Evolutionary conservation across 208 protist species (phyloP).

Genomic region (Trichomonas vaginalis): DNA sequence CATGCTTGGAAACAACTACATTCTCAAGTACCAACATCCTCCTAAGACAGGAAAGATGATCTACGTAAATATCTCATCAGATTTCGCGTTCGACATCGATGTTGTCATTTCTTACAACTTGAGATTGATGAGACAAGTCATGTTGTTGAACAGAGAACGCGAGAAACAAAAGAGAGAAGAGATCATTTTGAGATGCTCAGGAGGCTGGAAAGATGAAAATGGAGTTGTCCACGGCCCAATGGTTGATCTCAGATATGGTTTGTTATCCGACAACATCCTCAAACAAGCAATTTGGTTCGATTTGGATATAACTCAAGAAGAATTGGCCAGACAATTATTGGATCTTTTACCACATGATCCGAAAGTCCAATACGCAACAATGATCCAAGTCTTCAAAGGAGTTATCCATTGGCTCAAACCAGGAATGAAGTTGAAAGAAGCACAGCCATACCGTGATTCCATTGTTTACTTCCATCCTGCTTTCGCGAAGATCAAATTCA

Average conservation of each 20-base stretch:
- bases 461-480: neutral
- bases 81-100: neutral
- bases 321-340: neutral
- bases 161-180: neutral
- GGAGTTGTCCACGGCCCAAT: neutral
- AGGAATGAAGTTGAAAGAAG: neutral
- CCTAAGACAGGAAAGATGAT: neutral
- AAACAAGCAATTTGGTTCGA: neutral
- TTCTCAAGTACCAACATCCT: neutral
- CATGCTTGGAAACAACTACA: neutral
- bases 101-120: neutral
- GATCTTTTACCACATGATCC: neutral
- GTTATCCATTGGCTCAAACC: neutral
- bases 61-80: neutral
- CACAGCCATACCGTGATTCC: neutral
- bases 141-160: neutral
- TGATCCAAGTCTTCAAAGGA: neutral
- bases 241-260: neutral
- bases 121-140: neutral
- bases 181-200: neutral
- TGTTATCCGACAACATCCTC: neutral
- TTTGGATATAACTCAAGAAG: neutral
- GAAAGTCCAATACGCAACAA: neutral
- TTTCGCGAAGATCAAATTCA: neutral
- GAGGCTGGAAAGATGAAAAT: neutral